Evolutionary conservation across 1,284 basidiomycete species (phyloP), one percentile per base, ranked within the genome.

Genomic region (Dichomitus squalens): DNA sequence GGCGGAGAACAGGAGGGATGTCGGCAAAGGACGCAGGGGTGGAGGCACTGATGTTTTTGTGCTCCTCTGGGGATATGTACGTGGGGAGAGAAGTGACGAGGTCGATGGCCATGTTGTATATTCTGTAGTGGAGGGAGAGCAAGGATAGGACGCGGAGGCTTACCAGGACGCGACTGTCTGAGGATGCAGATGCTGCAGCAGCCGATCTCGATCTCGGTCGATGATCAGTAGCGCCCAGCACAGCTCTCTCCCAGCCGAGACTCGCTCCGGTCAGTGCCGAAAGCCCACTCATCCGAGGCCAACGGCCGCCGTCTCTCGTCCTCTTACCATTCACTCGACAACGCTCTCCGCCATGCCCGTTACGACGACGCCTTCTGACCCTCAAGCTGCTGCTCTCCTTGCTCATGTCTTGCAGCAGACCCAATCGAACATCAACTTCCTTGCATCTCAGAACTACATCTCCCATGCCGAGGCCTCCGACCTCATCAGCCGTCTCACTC

Each of bases 11-110:
- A 0, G 94, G 86, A 0, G 89, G 92, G 55, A 96, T 93, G 66
- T 89, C 86, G 57, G 75, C 78, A 73, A 96, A 96, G 1, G 89
- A 91, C 0, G 80, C 70, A 0, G 95, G 95, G 0, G 95, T 96
- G 0, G 88, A 86, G 11, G 82, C 82, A 8, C 88, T 81, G 34
- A 93, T 71, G 9, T 73, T 69, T 33, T 74, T 75, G 73, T 93
- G 88, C 64, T 93, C 86, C 49, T 92, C 90, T 8, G 77, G 79
- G 1, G 89, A 83, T 47, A 89, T 80, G 58, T 80, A 88, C 1
- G 70, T 65, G 0, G 90, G 90, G 0, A 87, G 58, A 7, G 73
- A 53, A 33, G 73, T 71, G 60, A 89, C 83, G 60, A 80, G 66
- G 8, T 67, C 68, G 57, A 78, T 55, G n/a, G 68, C 43, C 58